Percentiles rank a stretch among this genome's conserved stretches.
Evolutionary conservation across 83 land plant species (phyloP).

Genomic region (Diphasiastrum complanatum): DNA sequence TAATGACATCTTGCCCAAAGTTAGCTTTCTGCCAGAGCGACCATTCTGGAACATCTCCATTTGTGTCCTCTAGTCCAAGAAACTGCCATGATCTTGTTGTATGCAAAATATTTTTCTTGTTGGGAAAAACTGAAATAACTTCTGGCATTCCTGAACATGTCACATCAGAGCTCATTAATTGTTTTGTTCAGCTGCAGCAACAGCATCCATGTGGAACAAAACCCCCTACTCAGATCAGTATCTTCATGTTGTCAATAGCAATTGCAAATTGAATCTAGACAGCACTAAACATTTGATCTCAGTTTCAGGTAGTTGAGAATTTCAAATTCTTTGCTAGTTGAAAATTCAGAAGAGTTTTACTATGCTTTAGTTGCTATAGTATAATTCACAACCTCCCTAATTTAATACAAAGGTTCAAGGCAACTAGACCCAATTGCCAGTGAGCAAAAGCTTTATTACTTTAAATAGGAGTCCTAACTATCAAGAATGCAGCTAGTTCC

Average conservation of each 20-base stretch:
- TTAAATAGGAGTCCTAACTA: too few relatives aligned
- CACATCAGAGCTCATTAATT: too few relatives aligned
- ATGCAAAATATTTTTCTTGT: conserved; percentile 9
- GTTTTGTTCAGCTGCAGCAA: background rate
- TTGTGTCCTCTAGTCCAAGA: background rate
- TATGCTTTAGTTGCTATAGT: too few relatives aligned
- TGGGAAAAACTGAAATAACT: conserved; percentile 8
- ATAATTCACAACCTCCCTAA: too few relatives aligned
- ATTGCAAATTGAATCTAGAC: background rate
- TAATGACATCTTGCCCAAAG: conserved; percentile 11
- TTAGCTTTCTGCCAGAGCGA: conserved; percentile 5
- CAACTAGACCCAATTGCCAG: too few relatives aligned
- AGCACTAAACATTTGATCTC: background rate
- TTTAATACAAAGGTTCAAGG: too few relatives aligned
- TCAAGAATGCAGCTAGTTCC: too few relatives aligned
- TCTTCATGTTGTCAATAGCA: background rate
- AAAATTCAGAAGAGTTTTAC: too few relatives aligned
- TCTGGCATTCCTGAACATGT: conserved; percentile 5
- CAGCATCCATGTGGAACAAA: background rate
- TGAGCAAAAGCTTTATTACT: too few relatives aligned
- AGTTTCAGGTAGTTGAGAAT: background rate
- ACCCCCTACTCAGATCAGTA: background rate
- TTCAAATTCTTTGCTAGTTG: background rate
- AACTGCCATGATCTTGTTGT: conserved; percentile 9
- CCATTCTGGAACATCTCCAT: background rate